Evolutionary conservation across 148 eudicot species (phyloP).

Genomic region (Arbutus unedo): DNA sequence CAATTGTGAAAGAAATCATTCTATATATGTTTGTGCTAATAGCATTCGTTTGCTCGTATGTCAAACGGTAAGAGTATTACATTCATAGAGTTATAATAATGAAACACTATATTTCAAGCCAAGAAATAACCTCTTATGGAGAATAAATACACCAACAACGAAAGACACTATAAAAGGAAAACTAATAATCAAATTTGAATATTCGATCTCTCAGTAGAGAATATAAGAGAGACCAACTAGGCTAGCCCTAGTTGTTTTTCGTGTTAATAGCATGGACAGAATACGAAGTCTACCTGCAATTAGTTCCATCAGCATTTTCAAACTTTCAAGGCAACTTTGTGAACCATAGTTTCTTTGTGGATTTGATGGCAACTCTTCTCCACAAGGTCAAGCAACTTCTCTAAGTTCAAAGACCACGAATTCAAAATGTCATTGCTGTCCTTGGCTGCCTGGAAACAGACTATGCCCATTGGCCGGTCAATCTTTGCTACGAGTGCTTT

Average conservation of each 20-base stretch:
- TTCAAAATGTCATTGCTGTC: slow-evolving; percentile 82
- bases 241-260: neutral
- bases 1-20: neutral
- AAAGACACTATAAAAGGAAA: too few relatives aligned
- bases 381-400: slow-evolving; percentile 89
- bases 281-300: neutral
- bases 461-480: slow-evolving; percentile 74
- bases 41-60: neutral
- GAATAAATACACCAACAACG: too few relatives aligned
- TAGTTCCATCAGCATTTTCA: slow-evolving; percentile 27
- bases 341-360: slow-evolving; percentile 98
- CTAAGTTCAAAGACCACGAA: slow-evolving; percentile 88
- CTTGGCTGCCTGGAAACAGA: slow-evolving; percentile 72
- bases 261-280: neutral
- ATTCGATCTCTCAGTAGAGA: too few relatives aligned
- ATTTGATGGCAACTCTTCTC: slow-evolving; percentile 99
- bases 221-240: too few relatives aligned
- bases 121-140: too few relatives aligned
- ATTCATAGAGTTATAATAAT: too few relatives aligned
- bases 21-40: neutral
- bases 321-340: slow-evolving; percentile 68
- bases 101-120: too few relatives aligned
- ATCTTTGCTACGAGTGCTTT: slow-evolving; percentile 82
- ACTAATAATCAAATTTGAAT: too few relatives aligned
- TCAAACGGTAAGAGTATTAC: too few relatives aligned